Evolutionary conservation across 108 stramenopile species (phyloP).

Genomic region (Skeletonema tropicum): DNA sequence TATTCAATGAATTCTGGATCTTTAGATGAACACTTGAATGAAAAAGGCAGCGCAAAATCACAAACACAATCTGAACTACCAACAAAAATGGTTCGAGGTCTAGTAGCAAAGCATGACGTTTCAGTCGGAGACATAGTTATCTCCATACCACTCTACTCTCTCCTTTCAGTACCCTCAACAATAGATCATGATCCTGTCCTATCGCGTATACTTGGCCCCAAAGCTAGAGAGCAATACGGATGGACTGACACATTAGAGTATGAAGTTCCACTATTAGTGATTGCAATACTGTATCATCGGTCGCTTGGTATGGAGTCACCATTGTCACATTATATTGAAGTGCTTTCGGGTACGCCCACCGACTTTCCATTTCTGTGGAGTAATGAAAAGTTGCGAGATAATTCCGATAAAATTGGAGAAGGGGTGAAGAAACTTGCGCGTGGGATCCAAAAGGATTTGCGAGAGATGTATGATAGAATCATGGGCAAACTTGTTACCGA

Average conservation of each 20-base stretch:
- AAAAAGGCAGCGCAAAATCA: conserved; percentile 1
- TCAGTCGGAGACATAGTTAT: conserved; percentile 67
- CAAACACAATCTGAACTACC: conserved; percentile 9
- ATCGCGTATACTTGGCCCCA: conserved; percentile 59
- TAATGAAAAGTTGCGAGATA: conserved; percentile 34
- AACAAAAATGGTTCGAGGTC: conserved; percentile 64
- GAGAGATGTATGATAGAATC: conserved; percentile 69
- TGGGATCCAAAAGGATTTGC: conserved; percentile 65
- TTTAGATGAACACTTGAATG: conserved; percentile 8
- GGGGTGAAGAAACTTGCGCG: conserved; percentile 56
- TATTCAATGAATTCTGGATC: conserved; percentile 13
- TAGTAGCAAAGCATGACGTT: conserved; percentile 71
- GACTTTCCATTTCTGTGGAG: conserved; percentile 81
- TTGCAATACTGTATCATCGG: conserved; percentile 78
- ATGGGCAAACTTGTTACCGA: conserved; percentile 54
- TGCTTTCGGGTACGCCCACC: conserved; percentile 50
- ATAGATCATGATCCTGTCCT: conserved; percentile 83
- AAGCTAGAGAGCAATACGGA: conserved; percentile 56
- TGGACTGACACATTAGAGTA: conserved; percentile 62
- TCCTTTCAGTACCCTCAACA: conserved; percentile 70
- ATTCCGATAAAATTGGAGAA: conserved; percentile 36
- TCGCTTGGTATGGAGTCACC: conserved; percentile 58
- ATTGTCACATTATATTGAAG: conserved; percentile 60
- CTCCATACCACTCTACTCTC: conserved; percentile 66
- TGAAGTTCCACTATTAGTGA: conserved; percentile 70